phyloP scores from a whole-genome alignment of 1,284 basidiomycete species.

The Gastroboletus turbinatus region DNA sequence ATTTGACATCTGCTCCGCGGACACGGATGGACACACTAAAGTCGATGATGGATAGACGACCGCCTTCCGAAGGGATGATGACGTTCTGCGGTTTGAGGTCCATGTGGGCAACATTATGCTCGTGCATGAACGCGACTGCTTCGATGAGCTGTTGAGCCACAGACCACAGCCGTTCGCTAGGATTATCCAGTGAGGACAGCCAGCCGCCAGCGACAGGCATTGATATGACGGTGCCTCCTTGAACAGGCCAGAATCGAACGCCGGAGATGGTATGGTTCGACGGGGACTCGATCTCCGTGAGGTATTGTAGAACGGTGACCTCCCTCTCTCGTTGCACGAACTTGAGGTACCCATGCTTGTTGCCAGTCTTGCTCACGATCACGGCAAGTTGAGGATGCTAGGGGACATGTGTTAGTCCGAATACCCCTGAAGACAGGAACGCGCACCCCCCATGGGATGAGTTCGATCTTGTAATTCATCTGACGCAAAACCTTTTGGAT shows the following conservation, averaged over 20 bases:
- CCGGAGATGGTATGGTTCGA: neutral
- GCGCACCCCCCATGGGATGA: neutral
- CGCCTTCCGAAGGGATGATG: neutral
- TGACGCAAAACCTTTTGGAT: neutral
- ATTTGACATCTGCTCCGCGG: neutral
- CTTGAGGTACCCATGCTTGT: neutral
- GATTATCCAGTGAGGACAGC: neutral
- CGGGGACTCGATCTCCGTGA: neutral
- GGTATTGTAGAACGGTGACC: neutral
- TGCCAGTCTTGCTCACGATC: neutral
- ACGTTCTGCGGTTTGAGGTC: neutral
- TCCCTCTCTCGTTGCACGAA: neutral
- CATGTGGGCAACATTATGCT: neutral
- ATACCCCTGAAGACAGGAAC: neutral
- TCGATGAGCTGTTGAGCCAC: slow-evolving; percentile 3
- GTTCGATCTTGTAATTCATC: slow-evolving; percentile 7
- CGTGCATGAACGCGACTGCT: slow-evolving; percentile 12
- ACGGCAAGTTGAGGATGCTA: neutral
- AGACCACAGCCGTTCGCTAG: neutral
- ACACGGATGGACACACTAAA: neutral
- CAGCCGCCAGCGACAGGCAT: neutral
- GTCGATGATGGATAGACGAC: neutral
- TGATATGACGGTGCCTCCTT: neutral
- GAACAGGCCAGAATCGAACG: neutral
- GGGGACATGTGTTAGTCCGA: neutral